Conservation (phyloP, 371 early-diverging fungal species). For the Syncephalastrum monosporum region DNA sequence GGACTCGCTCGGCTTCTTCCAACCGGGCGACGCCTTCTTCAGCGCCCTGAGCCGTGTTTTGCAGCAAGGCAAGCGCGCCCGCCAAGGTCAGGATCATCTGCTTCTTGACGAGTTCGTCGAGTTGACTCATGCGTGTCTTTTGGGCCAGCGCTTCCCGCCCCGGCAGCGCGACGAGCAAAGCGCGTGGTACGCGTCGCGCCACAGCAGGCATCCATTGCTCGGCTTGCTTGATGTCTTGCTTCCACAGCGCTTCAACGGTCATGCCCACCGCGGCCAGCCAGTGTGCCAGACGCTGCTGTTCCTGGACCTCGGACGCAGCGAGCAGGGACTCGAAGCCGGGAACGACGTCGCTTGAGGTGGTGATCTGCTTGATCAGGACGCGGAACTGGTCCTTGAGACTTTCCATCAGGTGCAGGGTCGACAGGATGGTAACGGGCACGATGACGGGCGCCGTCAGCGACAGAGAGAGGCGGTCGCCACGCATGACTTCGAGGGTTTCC, state of each 20-base stretch:
- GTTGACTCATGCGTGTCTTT: conserved; percentile 16
- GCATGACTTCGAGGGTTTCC: conserved; percentile 28
- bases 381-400: conserved; percentile 25
- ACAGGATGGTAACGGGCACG: conserved; percentile 36
- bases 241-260: conserved; percentile 9
- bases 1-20: conserved; percentile 19
- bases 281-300: conserved; percentile 27
- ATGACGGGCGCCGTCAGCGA: conserved; percentile 34
- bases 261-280: conserved; percentile 12
- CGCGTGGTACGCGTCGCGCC: conserved; percentile 28
- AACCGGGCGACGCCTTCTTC: conserved; percentile 29
- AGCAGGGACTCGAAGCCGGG: conserved; percentile 7
- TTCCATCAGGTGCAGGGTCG: conserved; percentile 32
- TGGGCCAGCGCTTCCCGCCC: conserved; percentile 10
- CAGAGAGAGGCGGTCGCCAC: conserved; percentile 16
- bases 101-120: conserved; percentile 28
- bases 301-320: conserved; percentile 10
- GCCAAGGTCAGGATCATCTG: conserved; percentile 27
- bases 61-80: conserved; percentile 27
- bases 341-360: not conserved
- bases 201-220: conserved; percentile 21
- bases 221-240: conserved; percentile 12
- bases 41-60: conserved; percentile 11
- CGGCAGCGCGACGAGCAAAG: conserved; percentile 9
- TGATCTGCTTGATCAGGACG: conserved; percentile 12